Base-by-base conservation (phyloP, 768 basidiomycete species). In the Panus rudis region DNA sequence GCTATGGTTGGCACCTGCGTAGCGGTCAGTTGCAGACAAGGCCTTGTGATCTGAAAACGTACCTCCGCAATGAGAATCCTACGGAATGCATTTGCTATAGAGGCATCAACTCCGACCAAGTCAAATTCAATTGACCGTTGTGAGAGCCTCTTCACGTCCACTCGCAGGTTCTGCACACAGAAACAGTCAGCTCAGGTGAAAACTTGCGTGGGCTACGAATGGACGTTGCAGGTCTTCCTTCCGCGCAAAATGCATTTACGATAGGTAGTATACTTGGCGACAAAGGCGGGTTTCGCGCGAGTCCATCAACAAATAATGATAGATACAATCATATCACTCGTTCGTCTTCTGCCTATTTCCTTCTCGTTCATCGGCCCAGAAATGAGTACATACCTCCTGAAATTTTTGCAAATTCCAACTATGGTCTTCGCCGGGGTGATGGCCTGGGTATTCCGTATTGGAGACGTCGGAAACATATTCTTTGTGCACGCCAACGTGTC, bases 31-130 rank as follows among this genome's bases (percentile, higher is more conserved):
- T 30, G n/a, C n/a, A n/a, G n/a, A n/a, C n/a, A 25, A 14, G 3
- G n/a, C 30, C 8, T 16, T 12, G 4, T 37, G 11, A 33, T 31
- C 14, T n/a, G 26, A 4, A 25, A 23, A 62, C 77, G 41, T 45
- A 92, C 93, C 75, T 99, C 96, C 8, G 94, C 86, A 37, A 98
- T 87, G 59, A 97, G 72, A 42, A 96, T 91, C 44, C 96, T 73
- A 21, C 96, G 74, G 51, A 94, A 78, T 0, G 94, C 92, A 62
- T 99, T 98, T 23, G 96, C 92, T 46, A 99, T 87, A 13, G 91
- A 88, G 1, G 96, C 89, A 60, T 99, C 94, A 22, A 97, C 85
- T 4, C 94, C 93, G 43, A 97, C 76, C 34, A 98, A 70, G 64
- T 99, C 96, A 61, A 99, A 94, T 52, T 97, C 93, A 48, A 96